Conservation (phyloP, 176 grass and related monocot species). For the Areca catechu region DNA sequence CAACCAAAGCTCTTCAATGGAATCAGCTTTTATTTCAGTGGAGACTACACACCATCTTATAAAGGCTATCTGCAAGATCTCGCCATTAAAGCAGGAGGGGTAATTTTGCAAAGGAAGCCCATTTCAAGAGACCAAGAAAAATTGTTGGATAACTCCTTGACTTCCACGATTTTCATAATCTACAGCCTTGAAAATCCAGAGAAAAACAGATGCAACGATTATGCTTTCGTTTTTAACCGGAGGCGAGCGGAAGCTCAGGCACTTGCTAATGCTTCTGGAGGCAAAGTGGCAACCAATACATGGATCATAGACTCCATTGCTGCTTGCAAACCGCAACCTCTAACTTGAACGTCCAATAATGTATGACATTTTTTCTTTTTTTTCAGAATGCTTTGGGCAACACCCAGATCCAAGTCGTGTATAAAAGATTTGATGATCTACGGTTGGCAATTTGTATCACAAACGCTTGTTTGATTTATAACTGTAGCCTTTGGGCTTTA, state of each 20-base stretch:
- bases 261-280: constrained; percentile 51
- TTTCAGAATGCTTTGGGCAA: too few relatives aligned
- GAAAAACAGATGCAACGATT: constrained; percentile 11
- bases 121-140: constrained; percentile 63
- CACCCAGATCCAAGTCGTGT: too few relatives aligned
- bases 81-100: constrained; percentile 45
- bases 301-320: constrained; percentile 84
- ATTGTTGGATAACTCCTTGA: constrained; percentile 41
- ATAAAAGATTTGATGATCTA: too few relatives aligned
- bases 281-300: constrained; percentile 41
- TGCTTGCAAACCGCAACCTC: constrained; percentile 47
- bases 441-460: too few relatives aligned
- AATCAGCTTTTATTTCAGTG: constrained; percentile 62
- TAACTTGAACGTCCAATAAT: background rate
- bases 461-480: too few relatives aligned
- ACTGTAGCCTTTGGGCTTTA: too few relatives aligned
- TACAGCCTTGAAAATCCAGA: constrained; percentile 40
- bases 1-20: constrained; percentile 51
- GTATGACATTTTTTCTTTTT: too few relatives aligned
- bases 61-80: constrained; percentile 85
- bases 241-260: constrained; percentile 30
- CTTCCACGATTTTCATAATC: constrained; percentile 25
- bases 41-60: constrained; percentile 49
- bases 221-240: background rate
- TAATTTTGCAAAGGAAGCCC: constrained; percentile 60